These are phyloP conservation scores for Gossypium rotundifolium DNA, from an alignment of 345 rosid genomes.

Conservation along the genomic window DNA sequence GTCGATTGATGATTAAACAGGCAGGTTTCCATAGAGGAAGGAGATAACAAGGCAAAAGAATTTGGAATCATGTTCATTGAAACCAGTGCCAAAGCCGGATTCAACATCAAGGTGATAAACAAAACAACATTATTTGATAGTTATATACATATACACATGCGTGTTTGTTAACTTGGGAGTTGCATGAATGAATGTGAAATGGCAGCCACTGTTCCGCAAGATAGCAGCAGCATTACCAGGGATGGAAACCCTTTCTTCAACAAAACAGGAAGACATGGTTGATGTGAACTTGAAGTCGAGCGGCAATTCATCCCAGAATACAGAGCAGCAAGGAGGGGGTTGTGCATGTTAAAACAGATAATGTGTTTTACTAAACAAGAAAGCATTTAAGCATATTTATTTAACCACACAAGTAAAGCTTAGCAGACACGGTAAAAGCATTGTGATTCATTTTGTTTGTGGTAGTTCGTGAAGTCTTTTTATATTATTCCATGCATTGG, in stretches of 20 bases:
- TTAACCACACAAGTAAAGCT: slow-evolving; percentile 3
- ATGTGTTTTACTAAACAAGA: background rate
- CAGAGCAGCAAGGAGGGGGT: slow-evolving; percentile 77
- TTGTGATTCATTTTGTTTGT: background rate
- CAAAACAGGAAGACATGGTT: slow-evolving; percentile 93
- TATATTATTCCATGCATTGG: no score
- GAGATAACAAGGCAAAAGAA: slow-evolving; percentile 79
- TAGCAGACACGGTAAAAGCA: background rate
- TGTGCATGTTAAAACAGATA: slow-evolving; percentile 58
- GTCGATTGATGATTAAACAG: slow-evolving; percentile 31
- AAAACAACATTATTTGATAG: background rate
- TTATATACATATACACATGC: background rate
- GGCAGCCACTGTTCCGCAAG: slow-evolving; percentile 90
- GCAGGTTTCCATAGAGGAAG: slow-evolving; percentile 96
- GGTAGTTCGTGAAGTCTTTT: background rate
- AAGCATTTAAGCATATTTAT: background rate
- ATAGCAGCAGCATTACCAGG: slow-evolving; percentile 95
- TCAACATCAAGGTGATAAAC: slow-evolving; percentile 69
- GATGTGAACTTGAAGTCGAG: slow-evolving; percentile 84
- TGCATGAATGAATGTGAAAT: slow-evolving; percentile 10
- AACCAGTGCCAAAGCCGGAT: slow-evolving; percentile 95
- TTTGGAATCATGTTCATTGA: slow-evolving; percentile 84
- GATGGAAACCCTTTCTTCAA: slow-evolving; percentile 83
- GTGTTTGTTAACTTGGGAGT: background rate
- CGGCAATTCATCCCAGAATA: slow-evolving; percentile 54